Base-by-base conservation (phyloP, 257 asterid genomes). In the Forsythia viridissima region DNA sequence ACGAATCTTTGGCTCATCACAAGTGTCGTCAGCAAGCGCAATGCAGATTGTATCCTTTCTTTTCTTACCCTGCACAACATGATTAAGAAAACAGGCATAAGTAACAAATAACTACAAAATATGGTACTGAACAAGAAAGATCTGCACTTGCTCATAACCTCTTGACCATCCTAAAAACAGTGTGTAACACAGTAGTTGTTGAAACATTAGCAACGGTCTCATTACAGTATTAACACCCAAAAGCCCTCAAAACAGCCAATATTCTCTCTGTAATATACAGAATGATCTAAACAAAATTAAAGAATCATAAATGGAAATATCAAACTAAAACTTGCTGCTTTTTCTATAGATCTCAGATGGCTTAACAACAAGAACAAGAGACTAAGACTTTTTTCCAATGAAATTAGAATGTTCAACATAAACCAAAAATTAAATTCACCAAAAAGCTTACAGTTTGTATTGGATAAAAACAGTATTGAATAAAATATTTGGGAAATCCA, bases 1-100 rank as follows among this genome's bases (percentile, higher is more conserved):
- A 70, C 97, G 87, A 52, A 92, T 90, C 89, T 88, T 92, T 57
- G 96, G 94, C 78, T 86, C 93, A 20, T 92, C 97, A 74, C 96
- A 90, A 5, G 87, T 82, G 8, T 92, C 97, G 77, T 92, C 96
- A 72, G 92, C 94, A 86, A 92, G 92, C 73, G 93, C 94, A 76
- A 90, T 90, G 87, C 93, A 89, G 51, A 90, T 76, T 48, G 96
- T 90, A 76, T 90, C 96, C 82, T 77, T 92, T 73, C 96, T 86
- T 81, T 92, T 91, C 92, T 92, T 92, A 11, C 97, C 97, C 97
- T 92, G 63, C 39, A 73, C 48, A 70, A 4, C 16, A 63, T 51
- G n/a, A 80, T 3, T 63, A 46, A 24, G 30, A 36, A 70, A 24
- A 24, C 37, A 57, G 16, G 21, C 37, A 38, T 24, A 20, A 66